Base-by-base conservation (phyloP, 768 basidiomycete species). In the Cantharellus anzutake region DNA sequence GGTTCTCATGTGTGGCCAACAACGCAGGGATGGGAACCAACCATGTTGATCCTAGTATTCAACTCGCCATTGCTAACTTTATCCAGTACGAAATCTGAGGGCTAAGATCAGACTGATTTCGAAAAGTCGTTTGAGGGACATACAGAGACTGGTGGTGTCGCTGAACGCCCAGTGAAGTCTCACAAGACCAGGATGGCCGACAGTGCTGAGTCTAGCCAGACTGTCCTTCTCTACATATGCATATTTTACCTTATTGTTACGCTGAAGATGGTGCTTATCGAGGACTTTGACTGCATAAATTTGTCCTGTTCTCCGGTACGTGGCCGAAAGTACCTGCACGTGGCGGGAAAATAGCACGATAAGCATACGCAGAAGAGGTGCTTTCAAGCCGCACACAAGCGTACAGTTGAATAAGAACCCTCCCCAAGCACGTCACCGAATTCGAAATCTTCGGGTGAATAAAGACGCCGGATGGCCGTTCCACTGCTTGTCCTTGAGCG, bases 91-190 rank as follows among this genome's bases (percentile, higher is more conserved):
- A 74, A 75, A 62, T 74, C 71, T 72, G 44, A 55, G 52, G 35
- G 52, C 11, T 7, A 37, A 55, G 52, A 37, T 11, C 7, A 55
- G 52, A 37, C 11, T 11, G 52, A 55, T 11, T 55, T 55, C 52
- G 35, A 7, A 11, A 55, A 37, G 52, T 48, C 11, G 44, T 11
- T 55, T 50, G 37, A 34, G 51, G 29, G 58, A 78, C 86, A 69
- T 69, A 91, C 89, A 94, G 44, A 94, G 72, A 63, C 83, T 82
- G 74, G 78, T 81, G 29, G 82, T 77, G 67, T 93, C 90, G 64
- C 91, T 88, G 66, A 93, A 92, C 1, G 87, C 82, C 72, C 81
- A 88, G 64, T 83, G 82, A 38, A 93, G 72, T 56, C 80, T 80
- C 5, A 93, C 79, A 58, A 94, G 79, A 1, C 89, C 89, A 3